Conservation (phyloP, 495 filamentous ascomycete species). For the Talaromyces adpressus region DNA sequence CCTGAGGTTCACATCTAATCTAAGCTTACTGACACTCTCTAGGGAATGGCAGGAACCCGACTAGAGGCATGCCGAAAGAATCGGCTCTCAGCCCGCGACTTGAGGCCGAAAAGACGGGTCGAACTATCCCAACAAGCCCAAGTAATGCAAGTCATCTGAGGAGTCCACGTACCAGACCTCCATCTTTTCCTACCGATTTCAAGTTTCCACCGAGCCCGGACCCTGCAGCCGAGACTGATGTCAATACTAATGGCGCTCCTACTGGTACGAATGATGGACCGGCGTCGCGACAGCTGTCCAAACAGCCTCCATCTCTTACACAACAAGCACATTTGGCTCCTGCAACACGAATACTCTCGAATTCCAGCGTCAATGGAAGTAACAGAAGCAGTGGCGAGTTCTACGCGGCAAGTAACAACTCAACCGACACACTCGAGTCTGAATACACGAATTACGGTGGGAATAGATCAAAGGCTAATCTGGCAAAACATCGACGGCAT, state of each 20-base stretch:
- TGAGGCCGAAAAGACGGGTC: constrained; percentile 23
- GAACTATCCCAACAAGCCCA: constrained; percentile 18
- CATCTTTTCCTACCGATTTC: constrained; percentile 51
- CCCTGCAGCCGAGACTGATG: constrained; percentile 22
- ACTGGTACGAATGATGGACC: constrained; percentile 20
- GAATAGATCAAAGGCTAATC: constrained; percentile 33
- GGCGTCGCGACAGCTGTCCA: constrained; percentile 12
- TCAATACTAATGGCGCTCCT: constrained; percentile 15
- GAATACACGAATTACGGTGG: constrained; percentile 72
- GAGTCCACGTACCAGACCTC: constrained; percentile 25
- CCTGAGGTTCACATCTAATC: neutral
- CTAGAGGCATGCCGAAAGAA: constrained; percentile 2
- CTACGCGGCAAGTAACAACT: constrained; percentile 89
- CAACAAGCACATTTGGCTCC: constrained; percentile 48
- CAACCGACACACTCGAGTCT: constrained; percentile 84
- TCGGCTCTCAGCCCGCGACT: constrained; percentile 15
- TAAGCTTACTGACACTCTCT: neutral
- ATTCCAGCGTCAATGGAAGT: constrained; percentile 52
- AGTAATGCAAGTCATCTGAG: constrained; percentile 25
- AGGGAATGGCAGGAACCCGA: neutral
- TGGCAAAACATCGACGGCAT: constrained; percentile 52
- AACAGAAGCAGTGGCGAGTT: constrained; percentile 90
- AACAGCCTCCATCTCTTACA: constrained; percentile 14
- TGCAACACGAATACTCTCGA: constrained; percentile 66
- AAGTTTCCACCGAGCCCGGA: constrained; percentile 56